Evolutionary conservation across 768 basidiomycete species (phyloP).

Genomic region (Phallus indusiatus): DNA sequence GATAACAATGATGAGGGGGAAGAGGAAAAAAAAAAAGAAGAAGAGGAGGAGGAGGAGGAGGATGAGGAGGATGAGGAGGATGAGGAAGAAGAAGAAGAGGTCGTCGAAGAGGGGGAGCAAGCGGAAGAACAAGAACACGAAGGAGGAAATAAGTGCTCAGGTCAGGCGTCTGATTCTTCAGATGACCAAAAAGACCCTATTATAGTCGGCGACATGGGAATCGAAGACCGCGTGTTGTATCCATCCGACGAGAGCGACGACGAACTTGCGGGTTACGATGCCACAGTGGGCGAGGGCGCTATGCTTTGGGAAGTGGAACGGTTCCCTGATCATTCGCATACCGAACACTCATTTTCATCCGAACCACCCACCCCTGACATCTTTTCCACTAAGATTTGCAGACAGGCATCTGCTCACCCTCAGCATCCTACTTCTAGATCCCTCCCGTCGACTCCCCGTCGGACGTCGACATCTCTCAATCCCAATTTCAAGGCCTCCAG

Average conservation of each 20-base stretch:
- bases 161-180: neutral
- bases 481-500: neutral
- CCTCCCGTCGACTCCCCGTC: neutral
- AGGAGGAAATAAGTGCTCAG: neutral
- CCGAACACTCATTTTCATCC: constrained; percentile 10
- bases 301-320: constrained; percentile 1
- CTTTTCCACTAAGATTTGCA: constrained; percentile 16
- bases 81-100: constrained; percentile 11
- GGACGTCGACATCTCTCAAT: neutral
- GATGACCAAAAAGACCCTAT: neutral
- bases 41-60: constrained; percentile 8
- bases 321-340: constrained; percentile 14
- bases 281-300: constrained; percentile 7
- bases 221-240: neutral
- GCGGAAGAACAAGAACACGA: constrained; percentile 9
- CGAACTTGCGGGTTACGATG: constrained; percentile 8
- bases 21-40: constrained; percentile 12
- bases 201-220: neutral
- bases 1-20: constrained; percentile 38
- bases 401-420: constrained; percentile 22
- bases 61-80: constrained; percentile 6
- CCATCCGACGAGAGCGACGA: constrained; percentile 1
- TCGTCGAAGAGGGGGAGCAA: constrained; percentile 20
- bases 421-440: neutral
- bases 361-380: neutral